Evolutionary conservation across 805 yeast genomes (phyloP).

Genomic region (Ogataea neopini): DNA sequence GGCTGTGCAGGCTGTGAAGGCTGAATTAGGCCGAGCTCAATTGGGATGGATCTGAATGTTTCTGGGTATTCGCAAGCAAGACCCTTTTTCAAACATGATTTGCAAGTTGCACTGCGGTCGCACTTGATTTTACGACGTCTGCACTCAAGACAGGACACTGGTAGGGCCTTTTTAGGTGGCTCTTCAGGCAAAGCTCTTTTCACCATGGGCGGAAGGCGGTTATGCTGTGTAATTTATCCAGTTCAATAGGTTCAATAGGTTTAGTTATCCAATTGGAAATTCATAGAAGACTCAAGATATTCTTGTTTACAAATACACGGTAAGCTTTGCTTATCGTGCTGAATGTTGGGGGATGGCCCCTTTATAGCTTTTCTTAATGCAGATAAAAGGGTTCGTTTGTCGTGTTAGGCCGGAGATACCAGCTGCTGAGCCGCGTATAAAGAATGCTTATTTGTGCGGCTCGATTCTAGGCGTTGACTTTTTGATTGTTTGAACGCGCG

Average conservation of each 20-base stretch:
- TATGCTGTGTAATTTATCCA: no score
- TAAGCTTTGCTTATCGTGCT: no score
- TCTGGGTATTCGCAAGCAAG: constrained; percentile 45
- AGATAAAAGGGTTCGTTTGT: background rate
- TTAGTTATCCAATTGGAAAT: no score
- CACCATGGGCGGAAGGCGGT: no score
- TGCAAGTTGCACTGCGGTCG: constrained; percentile 40
- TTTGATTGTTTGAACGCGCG: background rate
- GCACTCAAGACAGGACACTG: constrained; percentile 37
- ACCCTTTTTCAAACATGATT: constrained; percentile 40
- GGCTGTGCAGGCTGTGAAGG: background rate
- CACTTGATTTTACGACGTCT: constrained; percentile 38
- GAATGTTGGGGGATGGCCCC: no score
- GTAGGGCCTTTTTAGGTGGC: constrained; percentile 17
- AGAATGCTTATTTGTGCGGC: background rate
- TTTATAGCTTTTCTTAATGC: background rate
- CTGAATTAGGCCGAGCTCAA: constrained; percentile 8
- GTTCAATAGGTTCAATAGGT: no score
- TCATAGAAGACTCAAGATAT: no score
- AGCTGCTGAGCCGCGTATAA: background rate
- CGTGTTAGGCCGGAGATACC: background rate
- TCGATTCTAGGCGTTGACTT: background rate
- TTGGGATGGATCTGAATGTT: constrained; percentile 44
- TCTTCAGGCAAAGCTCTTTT: background rate
- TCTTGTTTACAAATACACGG: no score